phyloP scores from a whole-genome alignment of 805 yeast species.

The Candida dajiaensis region DNA sequence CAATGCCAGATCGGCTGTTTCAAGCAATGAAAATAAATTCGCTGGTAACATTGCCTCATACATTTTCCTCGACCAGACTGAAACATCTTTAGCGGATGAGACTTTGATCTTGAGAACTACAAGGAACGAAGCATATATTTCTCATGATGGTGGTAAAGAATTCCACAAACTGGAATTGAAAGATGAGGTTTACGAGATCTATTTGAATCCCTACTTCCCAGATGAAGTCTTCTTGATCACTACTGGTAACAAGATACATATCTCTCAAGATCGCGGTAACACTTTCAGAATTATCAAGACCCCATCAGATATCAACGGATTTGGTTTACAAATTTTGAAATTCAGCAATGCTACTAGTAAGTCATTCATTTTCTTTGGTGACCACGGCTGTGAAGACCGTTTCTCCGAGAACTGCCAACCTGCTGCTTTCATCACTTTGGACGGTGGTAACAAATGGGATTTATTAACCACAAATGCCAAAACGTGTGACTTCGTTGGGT shows the following conservation, averaged over 20 bases:
- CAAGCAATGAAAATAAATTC: constrained; percentile 34
- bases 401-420: constrained; percentile 38
- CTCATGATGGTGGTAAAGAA: constrained; percentile 43
- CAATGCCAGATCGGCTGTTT: constrained; percentile 20
- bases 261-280: constrained; percentile 63
- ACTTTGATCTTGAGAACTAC: constrained; percentile 56
- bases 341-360: constrained; percentile 52
- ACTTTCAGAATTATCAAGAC: constrained; percentile 32
- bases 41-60: constrained; percentile 50
- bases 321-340: constrained; percentile 41
- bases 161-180: constrained; percentile 9
- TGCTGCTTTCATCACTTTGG: constrained; percentile 53
- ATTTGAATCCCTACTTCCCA: constrained; percentile 50
- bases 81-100: constrained; percentile 41
- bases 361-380: constrained; percentile 64
- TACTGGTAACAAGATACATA: constrained; percentile 30
- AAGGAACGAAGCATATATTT: constrained; percentile 47
- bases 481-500: constrained; percentile 62
- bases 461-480: constrained; percentile 44
- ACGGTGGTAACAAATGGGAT: constrained; percentile 61
- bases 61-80: constrained; percentile 44
- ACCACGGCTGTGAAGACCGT: constrained; percentile 40
- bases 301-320: constrained; percentile 41
- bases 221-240: constrained; percentile 34
- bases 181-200: constrained; percentile 42